Conservation (phyloP, 2,329 filamentous ascomycete species). For the Monosporascus sp. region DNA sequence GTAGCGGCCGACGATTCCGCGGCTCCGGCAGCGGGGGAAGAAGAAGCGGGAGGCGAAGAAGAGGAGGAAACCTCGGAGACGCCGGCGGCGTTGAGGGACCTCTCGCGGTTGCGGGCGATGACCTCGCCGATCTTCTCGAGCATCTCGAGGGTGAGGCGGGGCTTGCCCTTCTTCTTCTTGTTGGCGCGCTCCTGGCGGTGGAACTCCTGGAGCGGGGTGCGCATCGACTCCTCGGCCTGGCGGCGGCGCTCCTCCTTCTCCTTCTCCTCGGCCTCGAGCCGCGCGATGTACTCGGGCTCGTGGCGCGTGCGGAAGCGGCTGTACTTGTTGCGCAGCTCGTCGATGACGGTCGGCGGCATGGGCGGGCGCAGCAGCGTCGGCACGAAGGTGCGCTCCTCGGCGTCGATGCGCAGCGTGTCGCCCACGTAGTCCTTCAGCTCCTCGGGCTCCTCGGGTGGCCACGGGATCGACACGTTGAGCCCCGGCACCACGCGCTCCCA, state of each 20-base stretch:
- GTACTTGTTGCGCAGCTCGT: constrained; percentile 82
- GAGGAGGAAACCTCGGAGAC: constrained; percentile 31
- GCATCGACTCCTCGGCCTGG: constrained; percentile 31
- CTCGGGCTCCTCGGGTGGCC: constrained; percentile 55
- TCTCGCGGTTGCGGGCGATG: constrained; percentile 50
- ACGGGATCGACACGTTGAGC: constrained; percentile 68
- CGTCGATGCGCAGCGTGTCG: constrained; percentile 73
- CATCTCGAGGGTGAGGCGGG: constrained; percentile 53
- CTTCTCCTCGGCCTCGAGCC: constrained; percentile 56
- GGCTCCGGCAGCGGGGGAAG: neutral
- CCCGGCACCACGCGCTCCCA: constrained; percentile 63
- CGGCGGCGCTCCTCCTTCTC: constrained; percentile 37
- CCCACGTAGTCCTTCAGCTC: constrained; percentile 47
- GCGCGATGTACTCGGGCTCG: constrained; percentile 64
- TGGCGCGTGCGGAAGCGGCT: constrained; percentile 77
- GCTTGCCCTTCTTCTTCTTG: constrained; percentile 49
- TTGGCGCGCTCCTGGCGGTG: constrained; percentile 49
- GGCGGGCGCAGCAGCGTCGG: constrained; percentile 74
- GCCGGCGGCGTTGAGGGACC: constrained; percentile 33
- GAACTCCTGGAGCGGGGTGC: constrained; percentile 52
- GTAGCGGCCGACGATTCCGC: neutral
- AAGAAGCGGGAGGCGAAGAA: neutral
- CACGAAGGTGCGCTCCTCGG: constrained; percentile 69
- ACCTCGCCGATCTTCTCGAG: constrained; percentile 57
- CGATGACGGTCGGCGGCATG: constrained; percentile 71